These are phyloP conservation scores for Claviceps pazoutovae DNA, from an alignment of 2,329 filamentous ascomycete genomes.

Conservation along the genomic window DNA sequence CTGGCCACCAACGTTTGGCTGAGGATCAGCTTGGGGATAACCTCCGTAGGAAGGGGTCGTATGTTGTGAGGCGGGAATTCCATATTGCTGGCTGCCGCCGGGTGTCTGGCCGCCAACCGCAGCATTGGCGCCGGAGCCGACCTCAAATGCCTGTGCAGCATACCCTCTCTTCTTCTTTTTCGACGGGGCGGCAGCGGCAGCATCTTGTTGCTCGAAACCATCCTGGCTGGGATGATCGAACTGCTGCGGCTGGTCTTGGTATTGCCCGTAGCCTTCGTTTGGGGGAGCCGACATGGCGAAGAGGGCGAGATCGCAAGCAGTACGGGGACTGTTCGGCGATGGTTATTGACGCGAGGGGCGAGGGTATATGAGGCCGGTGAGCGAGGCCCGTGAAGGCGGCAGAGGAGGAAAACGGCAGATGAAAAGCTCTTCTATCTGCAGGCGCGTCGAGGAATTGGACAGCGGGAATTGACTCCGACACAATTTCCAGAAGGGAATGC, in stretches of 20 bases:
- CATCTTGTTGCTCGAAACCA: slow-evolving; percentile 15
- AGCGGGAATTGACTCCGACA: background rate
- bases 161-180: slow-evolving; percentile 91
- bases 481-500: slow-evolving; percentile 4
- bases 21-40: slow-evolving; percentile 40
- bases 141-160: slow-evolving; percentile 87
- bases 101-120: slow-evolving; percentile 32
- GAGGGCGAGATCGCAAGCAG: slow-evolving; percentile 10
- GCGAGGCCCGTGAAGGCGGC: background rate
- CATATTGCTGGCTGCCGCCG: slow-evolving; percentile 30
- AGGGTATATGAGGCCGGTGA: slow-evolving; percentile 3
- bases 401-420: background rate
- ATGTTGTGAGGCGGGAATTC: slow-evolving; percentile 27
- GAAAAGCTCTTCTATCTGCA: slow-evolving; percentile 6
- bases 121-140: slow-evolving; percentile 76
- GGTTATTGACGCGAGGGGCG: slow-evolving; percentile 4
- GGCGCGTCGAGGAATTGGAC: slow-evolving; percentile 1
- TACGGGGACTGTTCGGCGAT: slow-evolving; percentile 12
- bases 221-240: slow-evolving; percentile 25
- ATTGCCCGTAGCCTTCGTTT: slow-evolving; percentile 40
- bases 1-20: slow-evolving; percentile 20
- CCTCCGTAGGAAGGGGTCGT: slow-evolving; percentile 38
- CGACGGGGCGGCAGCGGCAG: slow-evolving; percentile 30
- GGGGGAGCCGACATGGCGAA: slow-evolving; percentile 44
- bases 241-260: slow-evolving; percentile 28